Evolutionary conservation across 371 early-diverging fungal species (phyloP).

Genomic region (Syncephalastrum sp.): DNA sequence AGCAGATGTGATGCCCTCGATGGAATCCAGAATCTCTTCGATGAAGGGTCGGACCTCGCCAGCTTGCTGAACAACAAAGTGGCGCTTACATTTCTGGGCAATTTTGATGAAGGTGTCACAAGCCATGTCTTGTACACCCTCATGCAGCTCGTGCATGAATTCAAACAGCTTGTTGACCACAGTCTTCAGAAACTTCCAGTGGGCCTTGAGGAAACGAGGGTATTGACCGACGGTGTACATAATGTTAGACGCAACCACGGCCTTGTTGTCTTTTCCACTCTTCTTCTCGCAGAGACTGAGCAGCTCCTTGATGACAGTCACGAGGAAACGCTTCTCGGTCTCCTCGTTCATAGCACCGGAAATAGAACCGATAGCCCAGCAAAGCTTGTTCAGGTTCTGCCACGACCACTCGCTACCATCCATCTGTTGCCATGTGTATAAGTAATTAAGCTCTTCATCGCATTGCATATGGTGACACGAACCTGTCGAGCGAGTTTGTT

Average conservation of each 20-base stretch:
- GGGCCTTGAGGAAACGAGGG: slow-evolving; percentile 97
- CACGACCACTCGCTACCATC: slow-evolving; percentile 95
- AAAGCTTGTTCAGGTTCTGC: slow-evolving; percentile 96
- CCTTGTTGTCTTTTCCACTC: slow-evolving; percentile 98
- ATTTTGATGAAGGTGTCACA: slow-evolving; percentile 99
- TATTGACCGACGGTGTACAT: slow-evolving; percentile 99
- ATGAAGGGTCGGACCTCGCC: slow-evolving; percentile 89
- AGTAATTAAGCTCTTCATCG: neutral
- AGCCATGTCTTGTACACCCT: slow-evolving; percentile 99
- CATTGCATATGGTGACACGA: neutral
- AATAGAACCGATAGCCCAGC: slow-evolving; percentile 99
- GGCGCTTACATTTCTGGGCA: slow-evolving; percentile 93
- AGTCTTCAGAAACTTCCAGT: slow-evolving; percentile 99
- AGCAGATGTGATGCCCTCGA: slow-evolving; percentile 83
- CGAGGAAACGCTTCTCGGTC: slow-evolving; percentile 97
- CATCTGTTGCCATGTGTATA: slow-evolving; percentile 49
- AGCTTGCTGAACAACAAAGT: slow-evolving; percentile 89
- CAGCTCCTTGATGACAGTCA: slow-evolving; percentile 96
- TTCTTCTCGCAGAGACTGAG: slow-evolving; percentile 93
- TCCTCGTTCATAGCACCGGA: slow-evolving; percentile 96
- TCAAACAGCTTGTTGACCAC: slow-evolving; percentile 99
- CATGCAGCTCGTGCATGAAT: slow-evolving; percentile 99
- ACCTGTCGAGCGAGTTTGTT: slow-evolving; percentile 88
- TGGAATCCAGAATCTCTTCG: slow-evolving; percentile 85
- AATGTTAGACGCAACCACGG: slow-evolving; percentile 99